Conservation (phyloP, 768 basidiomycete genomes). For the Auriscalpium orientale region DNA sequence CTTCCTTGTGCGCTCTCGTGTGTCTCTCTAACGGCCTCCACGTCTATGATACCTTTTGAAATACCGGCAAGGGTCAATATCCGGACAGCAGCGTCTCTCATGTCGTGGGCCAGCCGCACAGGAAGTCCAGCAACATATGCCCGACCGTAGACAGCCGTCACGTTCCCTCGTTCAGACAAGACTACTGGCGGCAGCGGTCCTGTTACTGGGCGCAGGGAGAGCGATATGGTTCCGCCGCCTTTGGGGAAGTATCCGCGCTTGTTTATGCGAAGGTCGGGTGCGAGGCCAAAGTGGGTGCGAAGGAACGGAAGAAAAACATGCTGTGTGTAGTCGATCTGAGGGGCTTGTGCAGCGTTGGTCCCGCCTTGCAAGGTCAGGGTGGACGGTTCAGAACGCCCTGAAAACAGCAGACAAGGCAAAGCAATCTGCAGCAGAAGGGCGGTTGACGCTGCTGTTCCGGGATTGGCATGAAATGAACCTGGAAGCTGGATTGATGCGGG, state of each 20-base stretch:
- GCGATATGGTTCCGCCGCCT: conserved; percentile 58
- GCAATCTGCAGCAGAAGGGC: conserved; percentile 67
- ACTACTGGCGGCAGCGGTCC: conserved; percentile 38
- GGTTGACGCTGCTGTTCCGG: conserved; percentile 62
- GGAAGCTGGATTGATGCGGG: conserved; percentile 38
- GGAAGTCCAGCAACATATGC: conserved; percentile 69
- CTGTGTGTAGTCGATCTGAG: conserved; percentile 68
- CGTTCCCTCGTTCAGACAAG: conserved; percentile 48
- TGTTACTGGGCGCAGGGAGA: conserved; percentile 28
- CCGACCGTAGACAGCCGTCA: conserved; percentile 44
- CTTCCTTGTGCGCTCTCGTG: conserved; percentile 34
- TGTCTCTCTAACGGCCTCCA: conserved; percentile 22
- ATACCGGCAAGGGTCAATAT: conserved; percentile 36
- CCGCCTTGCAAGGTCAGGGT: conserved; percentile 56
- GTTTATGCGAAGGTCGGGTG: conserved; percentile 37
- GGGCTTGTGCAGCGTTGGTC: conserved; percentile 64
- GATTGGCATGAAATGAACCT: conserved; percentile 38
- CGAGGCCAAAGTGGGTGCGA: conserved; percentile 41
- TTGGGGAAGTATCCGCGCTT: conserved; percentile 67
- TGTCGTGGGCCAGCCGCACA: conserved; percentile 41
- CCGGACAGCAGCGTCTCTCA: conserved; percentile 46
- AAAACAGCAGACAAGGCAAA: conserved; percentile 61
- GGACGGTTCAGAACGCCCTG: conserved; percentile 28
- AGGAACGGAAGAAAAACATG: conserved; percentile 66
- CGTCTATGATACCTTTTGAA: conserved; percentile 19